These are phyloP conservation scores for Paecilomyces niveus DNA, from an alignment of 2,329 filamentous ascomycete genomes.

Conservation along the genomic window DNA sequence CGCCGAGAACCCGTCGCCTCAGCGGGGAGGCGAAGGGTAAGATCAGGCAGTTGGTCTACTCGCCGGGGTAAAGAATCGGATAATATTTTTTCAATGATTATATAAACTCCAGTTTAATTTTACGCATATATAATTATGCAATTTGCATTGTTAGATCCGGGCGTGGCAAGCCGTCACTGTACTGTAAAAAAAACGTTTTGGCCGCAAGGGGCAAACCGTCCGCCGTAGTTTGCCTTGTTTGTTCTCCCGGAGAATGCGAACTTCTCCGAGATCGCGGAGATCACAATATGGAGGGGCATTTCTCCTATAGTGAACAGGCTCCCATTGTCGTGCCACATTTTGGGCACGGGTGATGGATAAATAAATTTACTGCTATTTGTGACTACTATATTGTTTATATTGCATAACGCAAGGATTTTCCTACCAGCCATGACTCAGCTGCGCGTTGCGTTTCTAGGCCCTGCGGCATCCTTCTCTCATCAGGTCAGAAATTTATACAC, in stretches of 20 bases:
- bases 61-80: too few relatives aligned
- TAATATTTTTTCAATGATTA: too few relatives aligned
- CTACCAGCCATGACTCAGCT: constrained; percentile 15
- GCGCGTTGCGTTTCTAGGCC: constrained; percentile 53
- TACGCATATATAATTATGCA: too few relatives aligned
- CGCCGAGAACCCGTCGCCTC: too few relatives aligned
- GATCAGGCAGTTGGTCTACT: too few relatives aligned
- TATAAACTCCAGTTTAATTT: too few relatives aligned
- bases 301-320: background rate
- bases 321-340: background rate
- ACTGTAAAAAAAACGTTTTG: too few relatives aligned
- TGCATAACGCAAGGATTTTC: background rate
- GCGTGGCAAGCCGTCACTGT: too few relatives aligned
- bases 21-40: too few relatives aligned
- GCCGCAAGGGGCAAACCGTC: too few relatives aligned
- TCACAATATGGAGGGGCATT: background rate
- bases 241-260: background rate
- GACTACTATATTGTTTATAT: background rate
- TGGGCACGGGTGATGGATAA: background rate
- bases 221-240: background rate
- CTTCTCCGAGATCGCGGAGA: background rate
- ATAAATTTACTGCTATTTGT: background rate
- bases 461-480: constrained; percentile 61
- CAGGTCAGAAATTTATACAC: constrained; percentile 44
- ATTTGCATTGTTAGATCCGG: too few relatives aligned